phyloP scores from a whole-genome alignment of 192 early-diverging fungal genomes.

The Coemansia sp. region DNA sequence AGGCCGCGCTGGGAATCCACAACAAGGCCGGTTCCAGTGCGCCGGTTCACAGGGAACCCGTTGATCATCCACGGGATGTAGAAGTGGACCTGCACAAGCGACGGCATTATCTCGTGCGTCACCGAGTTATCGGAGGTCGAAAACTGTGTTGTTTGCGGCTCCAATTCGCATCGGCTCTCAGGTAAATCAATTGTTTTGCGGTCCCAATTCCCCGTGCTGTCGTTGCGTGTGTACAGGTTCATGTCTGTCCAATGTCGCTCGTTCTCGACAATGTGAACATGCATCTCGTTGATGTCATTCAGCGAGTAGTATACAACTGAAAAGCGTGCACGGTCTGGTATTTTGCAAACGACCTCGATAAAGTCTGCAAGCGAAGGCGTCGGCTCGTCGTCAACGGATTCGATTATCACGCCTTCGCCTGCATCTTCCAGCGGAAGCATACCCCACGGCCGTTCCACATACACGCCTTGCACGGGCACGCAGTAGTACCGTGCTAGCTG shows the following conservation, averaged over 20 bases:
- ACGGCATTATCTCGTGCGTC: conserved; percentile 67
- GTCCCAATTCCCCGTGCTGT: conserved; percentile 27
- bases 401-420: conserved; percentile 59
- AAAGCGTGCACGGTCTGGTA: conserved; percentile 72
- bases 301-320: conserved; percentile 69
- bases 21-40: conserved; percentile 62
- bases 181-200: conserved; percentile 12
- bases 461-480: conserved; percentile 74
- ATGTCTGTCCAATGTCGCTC: conserved; percentile 21
- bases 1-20: conserved; percentile 74
- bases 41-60: conserved; percentile 8
- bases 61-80: conserved; percentile 35
- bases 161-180: conserved; percentile 40
- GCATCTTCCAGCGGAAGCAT: conserved; percentile 51
- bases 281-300: conserved; percentile 73
- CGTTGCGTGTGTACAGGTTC: conserved; percentile 31
- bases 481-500: conserved; percentile 68
- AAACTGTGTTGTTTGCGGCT: conserved; percentile 15
- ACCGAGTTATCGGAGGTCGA: conserved; percentile 8
- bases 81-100: conserved; percentile 25
- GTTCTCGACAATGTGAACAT: conserved; percentile 73
- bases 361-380: conserved; percentile 72
- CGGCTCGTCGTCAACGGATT: conserved; percentile 68
- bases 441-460: conserved; percentile 64
- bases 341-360: conserved; percentile 64